A percentile compares a stretch with the other conserved stretches of the same genome.
Conservation (phyloP, 106 monocot genomes). For the Narthecium ossifragum region DNA sequence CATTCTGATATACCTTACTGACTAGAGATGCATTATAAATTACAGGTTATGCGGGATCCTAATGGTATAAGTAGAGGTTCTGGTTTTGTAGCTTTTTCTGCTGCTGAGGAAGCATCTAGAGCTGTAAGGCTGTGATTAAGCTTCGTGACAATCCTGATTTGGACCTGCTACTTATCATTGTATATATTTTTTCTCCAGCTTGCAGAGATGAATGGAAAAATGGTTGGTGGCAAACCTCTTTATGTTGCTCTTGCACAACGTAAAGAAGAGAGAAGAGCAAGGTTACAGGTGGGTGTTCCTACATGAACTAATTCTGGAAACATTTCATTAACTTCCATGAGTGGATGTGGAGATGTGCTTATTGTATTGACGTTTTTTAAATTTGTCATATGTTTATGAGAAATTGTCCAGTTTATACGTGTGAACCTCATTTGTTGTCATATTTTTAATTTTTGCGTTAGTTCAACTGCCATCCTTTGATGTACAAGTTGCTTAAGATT, state of each 20-base stretch:
- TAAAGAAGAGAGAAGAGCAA: conserved; percentile 6
- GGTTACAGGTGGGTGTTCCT: background rate
- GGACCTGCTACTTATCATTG: too few relatives aligned
- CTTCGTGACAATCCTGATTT: too few relatives aligned
- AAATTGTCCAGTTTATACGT: too few relatives aligned
- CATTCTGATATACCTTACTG: background rate
- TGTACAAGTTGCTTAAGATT: too few relatives aligned
- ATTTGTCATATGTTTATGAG: too few relatives aligned
- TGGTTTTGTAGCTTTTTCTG: background rate
- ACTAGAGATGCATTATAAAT: background rate
- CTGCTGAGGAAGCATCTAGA: background rate
- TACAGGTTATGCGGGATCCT: background rate
- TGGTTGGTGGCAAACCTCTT: background rate
- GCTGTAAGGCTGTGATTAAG: background rate
- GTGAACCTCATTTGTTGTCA: too few relatives aligned
- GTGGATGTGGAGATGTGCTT: too few relatives aligned
- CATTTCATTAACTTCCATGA: too few relatives aligned
- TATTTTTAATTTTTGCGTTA: too few relatives aligned
- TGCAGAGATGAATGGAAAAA: conserved; percentile 10
- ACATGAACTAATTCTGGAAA: too few relatives aligned
- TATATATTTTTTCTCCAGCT: background rate
- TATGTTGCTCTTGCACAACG: conserved; percentile 11
- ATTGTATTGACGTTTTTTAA: too few relatives aligned
- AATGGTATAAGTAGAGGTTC: background rate
- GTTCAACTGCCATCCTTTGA: too few relatives aligned